Evolutionary conservation across 106 monocot genomes (phyloP).

Genomic region (Phalaenopsis aphrodite): DNA sequence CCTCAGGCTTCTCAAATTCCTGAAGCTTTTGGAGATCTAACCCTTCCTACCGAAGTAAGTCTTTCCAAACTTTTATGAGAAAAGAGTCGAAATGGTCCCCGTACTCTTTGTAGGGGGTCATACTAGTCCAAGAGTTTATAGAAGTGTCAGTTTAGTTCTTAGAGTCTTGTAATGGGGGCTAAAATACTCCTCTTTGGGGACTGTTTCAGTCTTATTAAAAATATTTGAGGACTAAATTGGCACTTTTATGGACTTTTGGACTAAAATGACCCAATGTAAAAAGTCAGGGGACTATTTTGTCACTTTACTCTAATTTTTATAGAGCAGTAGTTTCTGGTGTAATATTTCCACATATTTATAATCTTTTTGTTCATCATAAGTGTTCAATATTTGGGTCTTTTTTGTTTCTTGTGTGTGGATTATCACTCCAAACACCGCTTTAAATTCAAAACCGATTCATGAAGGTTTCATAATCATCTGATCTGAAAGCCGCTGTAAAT

Average conservation of each 20-base stretch:
- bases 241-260: no score
- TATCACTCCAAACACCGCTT: background rate
- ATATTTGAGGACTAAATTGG: no score
- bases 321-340: background rate
- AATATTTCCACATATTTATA: background rate
- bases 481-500: background rate
- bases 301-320: background rate
- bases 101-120: no score
- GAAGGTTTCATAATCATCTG: background rate
- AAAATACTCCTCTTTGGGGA: no score
- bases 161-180: no score
- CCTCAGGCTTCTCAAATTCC: conserved; percentile 24
- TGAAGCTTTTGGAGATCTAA: conserved; percentile 30
- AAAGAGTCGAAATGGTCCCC: no score
- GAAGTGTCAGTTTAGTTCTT: no score
- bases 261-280: no score
- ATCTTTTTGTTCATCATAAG: background rate
- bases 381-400: background rate
- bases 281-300: no score
- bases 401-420: background rate
- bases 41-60: conserved; percentile 64
- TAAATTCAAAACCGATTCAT: background rate
- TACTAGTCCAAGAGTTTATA: no score
- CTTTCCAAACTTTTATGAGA: no score
- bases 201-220: no score